These are phyloP conservation scores for Phanerodontia chrysosporium DNA, from an alignment of 768 basidiomycete species.

Conservation along the genomic window DNA sequence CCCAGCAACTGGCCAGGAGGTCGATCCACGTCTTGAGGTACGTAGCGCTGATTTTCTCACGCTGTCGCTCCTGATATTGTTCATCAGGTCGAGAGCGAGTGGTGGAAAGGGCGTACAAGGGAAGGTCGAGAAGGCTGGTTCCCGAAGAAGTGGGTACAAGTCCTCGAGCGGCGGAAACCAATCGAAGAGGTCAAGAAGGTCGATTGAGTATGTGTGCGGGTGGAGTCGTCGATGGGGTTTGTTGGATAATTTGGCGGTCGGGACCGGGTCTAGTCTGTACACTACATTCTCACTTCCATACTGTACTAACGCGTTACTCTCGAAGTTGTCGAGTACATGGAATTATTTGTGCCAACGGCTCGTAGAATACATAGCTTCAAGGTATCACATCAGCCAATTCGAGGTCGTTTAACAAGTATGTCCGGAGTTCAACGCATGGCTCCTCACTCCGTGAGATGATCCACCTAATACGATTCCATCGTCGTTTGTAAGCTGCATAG, in stretches of 20 bases:
- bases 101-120: slow-evolving; percentile 93
- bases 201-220: slow-evolving; percentile 24
- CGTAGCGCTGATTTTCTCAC: slow-evolving; percentile 11
- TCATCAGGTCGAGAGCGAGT: slow-evolving; percentile 47
- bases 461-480: slow-evolving; percentile 26
- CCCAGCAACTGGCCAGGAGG: slow-evolving; percentile 60
- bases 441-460: slow-evolving; percentile 28
- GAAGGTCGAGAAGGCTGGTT: slow-evolving; percentile 96
- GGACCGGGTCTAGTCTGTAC: background rate
- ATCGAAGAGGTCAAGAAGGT: slow-evolving; percentile 37
- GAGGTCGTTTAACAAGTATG: too few relatives aligned
- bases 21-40: slow-evolving; percentile 58
- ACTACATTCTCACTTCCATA: background rate
- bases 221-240: background rate
- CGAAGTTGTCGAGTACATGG: background rate
- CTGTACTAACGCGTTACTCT: background rate
- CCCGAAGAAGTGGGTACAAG: slow-evolving; percentile 83
- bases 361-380: background rate
- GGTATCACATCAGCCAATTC: background rate
- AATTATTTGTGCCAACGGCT: background rate
- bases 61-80: background rate
- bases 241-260: background rate
- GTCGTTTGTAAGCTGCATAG: background rate
- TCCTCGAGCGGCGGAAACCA: slow-evolving; percentile 46
- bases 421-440: slow-evolving; percentile 19